Evolutionary conservation across 345 rosid species (phyloP).

Genomic region (Reutealis trisperma): DNA sequence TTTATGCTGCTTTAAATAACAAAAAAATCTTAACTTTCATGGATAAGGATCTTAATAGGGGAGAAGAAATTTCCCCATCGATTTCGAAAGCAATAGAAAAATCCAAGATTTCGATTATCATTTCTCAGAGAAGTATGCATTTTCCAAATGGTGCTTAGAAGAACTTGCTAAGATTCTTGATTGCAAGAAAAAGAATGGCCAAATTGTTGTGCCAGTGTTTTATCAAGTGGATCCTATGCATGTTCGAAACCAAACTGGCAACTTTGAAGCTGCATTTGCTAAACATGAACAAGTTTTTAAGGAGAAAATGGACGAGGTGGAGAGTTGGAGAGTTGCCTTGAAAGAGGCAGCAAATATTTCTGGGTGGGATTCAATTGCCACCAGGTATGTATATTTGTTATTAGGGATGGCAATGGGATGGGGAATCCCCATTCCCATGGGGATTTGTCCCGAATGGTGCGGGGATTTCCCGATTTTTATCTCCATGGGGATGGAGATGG

Average conservation of each 20-base stretch:
- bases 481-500: too few species aligned
- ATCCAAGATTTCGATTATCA: not conserved
- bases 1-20: not conserved
- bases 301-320: too few species aligned
- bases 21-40: not conserved
- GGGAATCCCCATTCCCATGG: too few species aligned
- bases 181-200: not conserved
- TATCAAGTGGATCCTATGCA: not conserved
- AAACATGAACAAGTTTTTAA: not conserved
- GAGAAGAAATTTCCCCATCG: not conserved
- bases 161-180: not conserved
- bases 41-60: not conserved
- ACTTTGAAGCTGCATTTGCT: not conserved
- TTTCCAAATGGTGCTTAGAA: not conserved
- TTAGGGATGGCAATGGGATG: too few species aligned
- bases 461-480: too few species aligned
- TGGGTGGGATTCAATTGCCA: constrained; percentile 2
- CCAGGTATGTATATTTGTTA: not conserved
- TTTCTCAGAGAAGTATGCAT: not conserved
- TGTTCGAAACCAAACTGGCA: not conserved
- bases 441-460: too few species aligned
- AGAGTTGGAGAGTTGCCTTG: not conserved
- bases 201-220: not conserved
- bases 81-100: not conserved
- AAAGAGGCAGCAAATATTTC: not conserved